Base-by-base conservation (phyloP, 2,329 filamentous ascomycete species). In the Penicillium olsonii region DNA sequence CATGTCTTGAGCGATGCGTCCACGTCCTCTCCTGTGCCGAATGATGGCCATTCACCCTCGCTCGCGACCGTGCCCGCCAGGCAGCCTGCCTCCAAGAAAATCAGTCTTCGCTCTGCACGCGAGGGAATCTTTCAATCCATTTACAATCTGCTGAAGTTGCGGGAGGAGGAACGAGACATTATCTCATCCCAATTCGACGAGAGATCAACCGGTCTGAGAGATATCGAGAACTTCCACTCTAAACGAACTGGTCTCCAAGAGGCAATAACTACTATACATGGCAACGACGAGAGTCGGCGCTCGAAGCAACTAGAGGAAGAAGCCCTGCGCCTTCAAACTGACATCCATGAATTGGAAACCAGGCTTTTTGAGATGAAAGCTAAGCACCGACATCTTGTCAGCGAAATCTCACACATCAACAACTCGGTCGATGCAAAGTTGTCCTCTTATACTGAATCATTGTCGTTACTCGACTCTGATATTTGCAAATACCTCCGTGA, bases 341-440 rank as follows among this genome's bases (percentile, higher is more conserved):
- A 85, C 50, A 85, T 87, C 54, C 71, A 74, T 43, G 76, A 80
- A 48, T 66, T 84, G 47, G 83, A 86, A 63, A 71, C 75, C 45
- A 78, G 75, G 54, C 68, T 86, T 7, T 73, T 73, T 45, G 76
- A 80, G 42, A 74, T 85, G 69, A 84, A 79, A 65, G 72, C 71
- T 31, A 73, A 75, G 42, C 81, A 84, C 59, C 72, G 75, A 15
- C 73, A 76, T 52, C 66, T 85, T n/a, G 48, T 78, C 27, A 68
- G 73, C 24, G 76, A 83, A 56, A 74, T 82, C 19, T 73, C 77
- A 24, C 71, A 78, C 12, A 68, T 78, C 11, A 77, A 83, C 56
- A 85, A 84, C 56, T 75, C 77, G 2, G 74, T 82, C 11, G 80
- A 84, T 56, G 78, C 82, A 10, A 80, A 79, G 56, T 60, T 84